Base-by-base conservation (phyloP, 352 stramenopile species). In the Globisporangium viniferum region DNA sequence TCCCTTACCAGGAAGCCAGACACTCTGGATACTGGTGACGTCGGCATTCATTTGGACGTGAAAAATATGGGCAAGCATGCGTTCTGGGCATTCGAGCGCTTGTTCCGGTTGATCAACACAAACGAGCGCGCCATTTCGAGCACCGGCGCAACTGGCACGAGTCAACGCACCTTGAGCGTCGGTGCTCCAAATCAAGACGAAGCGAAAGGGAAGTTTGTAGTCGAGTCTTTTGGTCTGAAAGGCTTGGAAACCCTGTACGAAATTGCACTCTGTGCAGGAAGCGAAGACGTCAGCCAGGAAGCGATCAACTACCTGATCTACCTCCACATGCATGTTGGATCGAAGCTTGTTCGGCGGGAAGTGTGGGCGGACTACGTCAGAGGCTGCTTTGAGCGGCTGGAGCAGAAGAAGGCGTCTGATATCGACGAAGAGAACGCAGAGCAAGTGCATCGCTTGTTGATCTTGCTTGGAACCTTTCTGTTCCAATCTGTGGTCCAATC, bases 381-480 rank as follows among this genome's bases (percentile, higher is more conserved):
- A 59, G 74, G 67, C 15, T 89, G 81, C 69, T 67, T 91, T 2
- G 68, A 73, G 51, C 77, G 71, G 2, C 44, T 91, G 27, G 72
- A 85, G n/a, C 36, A 62, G 10, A 68, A 71, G n/a, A 62, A 71
- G 8, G 48, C 67, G n/a, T 8, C 31, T 39, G 59, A 53, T 35
- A 57, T 73, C 35, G 39, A 78, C 48, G 59, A 53, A 46, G 74
- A 59, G 0, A 75, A 67, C 29, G 74, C 62, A 24, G 74, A 63
- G 63, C 75, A 87, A 59, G 64, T 86, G 33, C 67, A 79, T 57
- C 80, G 87, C 6, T 33, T 93, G 31, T 70, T 95, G 2, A 62
- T 86, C 5, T 29, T 96, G 48, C 72, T 96, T n/a, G 88, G 79
- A 41, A 94, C 87, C 20, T 90, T 96, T 71, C 63, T 96, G 14